Evolutionary conservation across 441 rosid species (phyloP).

Genomic region (Adansonia gregorii): DNA sequence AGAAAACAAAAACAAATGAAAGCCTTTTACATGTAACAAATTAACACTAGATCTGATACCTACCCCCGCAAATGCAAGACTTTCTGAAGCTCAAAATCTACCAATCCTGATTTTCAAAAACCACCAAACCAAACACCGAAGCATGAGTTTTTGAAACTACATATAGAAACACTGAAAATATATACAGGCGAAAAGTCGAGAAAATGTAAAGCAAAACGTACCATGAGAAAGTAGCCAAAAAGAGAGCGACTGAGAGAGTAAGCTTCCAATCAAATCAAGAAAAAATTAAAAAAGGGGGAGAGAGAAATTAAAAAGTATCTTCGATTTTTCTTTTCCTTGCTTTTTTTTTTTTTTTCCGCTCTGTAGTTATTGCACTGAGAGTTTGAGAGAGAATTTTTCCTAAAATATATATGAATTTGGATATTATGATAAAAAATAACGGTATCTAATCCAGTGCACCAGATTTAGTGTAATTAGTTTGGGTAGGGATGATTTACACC

Average conservation of each 20-base stretch:
- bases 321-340: background rate
- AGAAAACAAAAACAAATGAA: constrained; percentile 10
- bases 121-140: constrained; percentile 27
- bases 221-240: constrained; percentile 37
- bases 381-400: background rate
- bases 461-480: background rate
- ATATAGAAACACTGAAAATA: constrained; percentile 21
- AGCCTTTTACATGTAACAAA: background rate
- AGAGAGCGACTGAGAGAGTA: constrained; percentile 17
- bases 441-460: constrained; percentile 7
- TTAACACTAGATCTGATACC: constrained; percentile 64
- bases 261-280: constrained; percentile 40
- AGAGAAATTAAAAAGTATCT: constrained; percentile 25
- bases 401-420: constrained; percentile 12
- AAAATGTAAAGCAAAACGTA: constrained; percentile 26
- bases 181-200: constrained; percentile 22
- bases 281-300: background rate
- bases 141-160: constrained; percentile 26
- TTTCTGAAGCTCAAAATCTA: constrained; percentile 43
- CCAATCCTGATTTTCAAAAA: constrained; percentile 40
- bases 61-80: constrained; percentile 49
- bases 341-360: background rate
- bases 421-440: constrained; percentile 25
- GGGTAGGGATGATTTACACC: background rate
- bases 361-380: constrained; percentile 19